Evolutionary conservation across 805 yeast species (phyloP).

Genomic region (Candida boleticola): DNA sequence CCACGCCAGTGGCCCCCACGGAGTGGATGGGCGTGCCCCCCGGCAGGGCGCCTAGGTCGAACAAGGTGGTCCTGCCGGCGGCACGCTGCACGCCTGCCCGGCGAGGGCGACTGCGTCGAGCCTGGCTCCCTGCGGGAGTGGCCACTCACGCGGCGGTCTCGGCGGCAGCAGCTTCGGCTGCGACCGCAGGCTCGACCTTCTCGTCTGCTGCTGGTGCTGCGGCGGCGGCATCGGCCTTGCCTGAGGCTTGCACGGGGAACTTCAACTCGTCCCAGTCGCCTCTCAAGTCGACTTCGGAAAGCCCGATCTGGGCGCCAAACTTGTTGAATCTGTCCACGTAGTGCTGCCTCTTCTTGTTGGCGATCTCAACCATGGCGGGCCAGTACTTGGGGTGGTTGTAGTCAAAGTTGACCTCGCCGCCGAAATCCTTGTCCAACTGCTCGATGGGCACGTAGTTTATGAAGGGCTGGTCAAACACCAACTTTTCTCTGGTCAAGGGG

Average conservation of each 20-base stretch:
- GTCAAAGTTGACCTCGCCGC: conserved; percentile 81
- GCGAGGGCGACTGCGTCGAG: too few species aligned
- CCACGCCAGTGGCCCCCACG: too few species aligned
- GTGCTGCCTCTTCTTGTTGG: conserved; percentile 54
- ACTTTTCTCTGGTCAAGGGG: conserved; percentile 89
- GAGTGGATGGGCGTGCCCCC: too few species aligned
- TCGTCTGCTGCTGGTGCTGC: too few species aligned
- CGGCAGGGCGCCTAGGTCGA: too few species aligned
- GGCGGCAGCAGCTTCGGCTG: too few species aligned
- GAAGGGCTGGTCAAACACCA: conserved; percentile 89
- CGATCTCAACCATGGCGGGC: conserved; percentile 63
- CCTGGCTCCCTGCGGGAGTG: too few species aligned
- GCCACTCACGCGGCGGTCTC: too few species aligned
- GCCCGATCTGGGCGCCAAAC: conserved; percentile 69
- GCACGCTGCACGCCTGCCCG: too few species aligned
- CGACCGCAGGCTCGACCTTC: too few species aligned
- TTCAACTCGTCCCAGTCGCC: conserved; percentile 29
- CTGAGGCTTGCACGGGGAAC: conserved; percentile 20
- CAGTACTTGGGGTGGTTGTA: conserved; percentile 81
- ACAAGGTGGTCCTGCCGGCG: too few species aligned
- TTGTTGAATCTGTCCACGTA: conserved; percentile 67
- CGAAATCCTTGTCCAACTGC: conserved; percentile 81
- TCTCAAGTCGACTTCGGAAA: conserved; percentile 80
- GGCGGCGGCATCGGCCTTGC: too few species aligned
- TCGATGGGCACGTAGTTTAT: conserved; percentile 74